These are phyloP conservation scores for Mortierella sp. DNA, from an alignment of 371 early-diverging fungal genomes.

Conservation along the genomic window DNA sequence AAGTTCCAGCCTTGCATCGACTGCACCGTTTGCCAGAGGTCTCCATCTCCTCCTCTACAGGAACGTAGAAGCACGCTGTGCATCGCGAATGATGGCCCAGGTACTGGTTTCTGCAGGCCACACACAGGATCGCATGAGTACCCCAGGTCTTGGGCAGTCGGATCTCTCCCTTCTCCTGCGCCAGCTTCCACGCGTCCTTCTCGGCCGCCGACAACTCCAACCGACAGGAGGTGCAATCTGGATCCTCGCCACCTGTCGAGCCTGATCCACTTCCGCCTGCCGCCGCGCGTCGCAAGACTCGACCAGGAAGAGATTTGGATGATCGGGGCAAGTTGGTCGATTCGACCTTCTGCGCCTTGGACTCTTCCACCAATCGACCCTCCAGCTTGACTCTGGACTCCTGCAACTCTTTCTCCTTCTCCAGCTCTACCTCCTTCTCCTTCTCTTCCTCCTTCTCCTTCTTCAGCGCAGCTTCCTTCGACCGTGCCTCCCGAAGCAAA, in stretches of 20 bases:
- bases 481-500: slow-evolving; percentile 14
- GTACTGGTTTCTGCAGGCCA: slow-evolving; percentile 42
- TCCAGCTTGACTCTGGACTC: slow-evolving; percentile 5
- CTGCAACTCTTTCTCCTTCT: slow-evolving; percentile 19
- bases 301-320: slow-evolving; percentile 52
- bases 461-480: slow-evolving; percentile 19
- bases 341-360: slow-evolving; percentile 45
- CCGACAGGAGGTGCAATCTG: slow-evolving; percentile 53
- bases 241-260: slow-evolving; percentile 26
- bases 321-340: slow-evolving; percentile 53
- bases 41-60: slow-evolving; percentile 42
- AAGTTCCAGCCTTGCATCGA: slow-evolving; percentile 54
- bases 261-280: slow-evolving; percentile 13
- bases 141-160: slow-evolving; percentile 54
- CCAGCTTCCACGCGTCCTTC: slow-evolving; percentile 39
- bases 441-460: slow-evolving; percentile 18
- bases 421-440: slow-evolving; percentile 11
- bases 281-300: slow-evolving; percentile 38
- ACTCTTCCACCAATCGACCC: slow-evolving; percentile 20
- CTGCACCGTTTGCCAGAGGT: slow-evolving; percentile 33
- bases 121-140: slow-evolving; percentile 44
- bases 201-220: slow-evolving; percentile 41
- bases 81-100: slow-evolving; percentile 49
- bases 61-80: slow-evolving; percentile 55
- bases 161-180: slow-evolving; percentile 34